A percentile compares a stretch with the other conserved stretches of the same genome.
phyloP scores from a whole-genome alignment of 352 stramenopile genomes.

The Globisporangium echinulatum region DNA sequence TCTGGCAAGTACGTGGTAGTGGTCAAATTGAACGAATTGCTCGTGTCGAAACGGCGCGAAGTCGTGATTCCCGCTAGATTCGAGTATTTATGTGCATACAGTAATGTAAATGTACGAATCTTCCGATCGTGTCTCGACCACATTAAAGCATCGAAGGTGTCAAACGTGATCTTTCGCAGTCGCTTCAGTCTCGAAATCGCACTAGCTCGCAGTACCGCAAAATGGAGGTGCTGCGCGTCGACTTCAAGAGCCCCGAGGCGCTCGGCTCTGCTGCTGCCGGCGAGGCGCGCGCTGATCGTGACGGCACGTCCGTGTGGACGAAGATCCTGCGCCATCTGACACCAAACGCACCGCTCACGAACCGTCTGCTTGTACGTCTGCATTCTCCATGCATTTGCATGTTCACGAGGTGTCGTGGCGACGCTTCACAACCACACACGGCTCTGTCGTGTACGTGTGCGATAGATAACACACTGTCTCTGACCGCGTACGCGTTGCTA shows the following conservation, averaged over 20 bases:
- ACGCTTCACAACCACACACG: not conserved
- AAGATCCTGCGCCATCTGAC: conserved; percentile 48
- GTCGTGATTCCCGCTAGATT: no score
- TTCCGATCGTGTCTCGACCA: no score
- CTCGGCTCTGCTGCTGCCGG: not conserved
- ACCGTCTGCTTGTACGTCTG: conserved; percentile 35
- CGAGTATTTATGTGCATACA: no score
- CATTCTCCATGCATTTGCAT: not conserved
- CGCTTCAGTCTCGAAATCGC: not conserved
- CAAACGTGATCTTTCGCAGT: not conserved
- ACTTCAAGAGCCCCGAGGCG: conserved; percentile 12
- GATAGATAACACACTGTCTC: not conserved
- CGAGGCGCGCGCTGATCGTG: not conserved
- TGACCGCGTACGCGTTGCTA: not conserved
- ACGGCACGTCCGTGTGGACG: conserved; percentile 32
- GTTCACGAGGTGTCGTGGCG: not conserved
- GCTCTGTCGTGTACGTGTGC: no score
- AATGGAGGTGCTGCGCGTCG: conserved; percentile 15
- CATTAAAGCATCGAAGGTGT: no score
- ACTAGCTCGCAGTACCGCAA: not conserved
- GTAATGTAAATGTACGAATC: no score
- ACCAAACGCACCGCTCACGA: conserved; percentile 16
- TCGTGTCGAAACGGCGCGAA: no score
- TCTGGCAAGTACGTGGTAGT: not conserved
- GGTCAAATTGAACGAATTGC: no score